Percentiles rank a stretch among this genome's conserved stretches.
phyloP scores from a whole-genome alignment of 164 flowering plant species.

The Cinnamomum chago region DNA sequence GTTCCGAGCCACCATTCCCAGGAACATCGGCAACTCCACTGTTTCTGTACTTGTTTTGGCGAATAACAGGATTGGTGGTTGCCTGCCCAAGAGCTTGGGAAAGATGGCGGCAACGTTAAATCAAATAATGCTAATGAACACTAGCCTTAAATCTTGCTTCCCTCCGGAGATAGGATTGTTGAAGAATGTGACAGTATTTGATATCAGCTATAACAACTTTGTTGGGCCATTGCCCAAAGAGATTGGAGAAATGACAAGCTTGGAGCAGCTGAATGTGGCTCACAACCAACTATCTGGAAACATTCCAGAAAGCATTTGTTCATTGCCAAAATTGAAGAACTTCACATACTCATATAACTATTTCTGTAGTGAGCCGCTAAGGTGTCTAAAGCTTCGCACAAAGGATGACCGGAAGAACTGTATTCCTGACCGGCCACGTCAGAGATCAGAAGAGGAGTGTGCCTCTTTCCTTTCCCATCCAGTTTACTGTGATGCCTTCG shows the following conservation, averaged over 20 bases:
- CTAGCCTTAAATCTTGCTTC: conserved; percentile 54
- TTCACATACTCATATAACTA: conserved; percentile 72
- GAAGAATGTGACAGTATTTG: conserved; percentile 59
- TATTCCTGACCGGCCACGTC: conserved; percentile 34
- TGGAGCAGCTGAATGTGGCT: conserved; percentile 73
- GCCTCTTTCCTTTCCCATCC: conserved; percentile 38
- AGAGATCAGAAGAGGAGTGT: conserved; percentile 50
- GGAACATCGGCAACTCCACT: conserved; percentile 70
- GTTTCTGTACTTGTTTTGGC: conserved; percentile 70
- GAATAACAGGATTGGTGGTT: conserved; percentile 66
- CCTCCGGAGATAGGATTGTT: conserved; percentile 56
- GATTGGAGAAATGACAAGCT: conserved; percentile 43
- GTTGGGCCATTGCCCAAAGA: conserved; percentile 47
- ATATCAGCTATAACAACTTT: conserved; percentile 61
- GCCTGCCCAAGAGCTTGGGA: conserved; percentile 64
- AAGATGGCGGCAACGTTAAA: conserved; percentile 57
- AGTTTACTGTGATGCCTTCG: conserved; percentile 36
- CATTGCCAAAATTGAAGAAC: conserved; percentile 51
- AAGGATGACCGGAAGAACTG: conserved; percentile 43
- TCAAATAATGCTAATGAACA: conserved; percentile 62
- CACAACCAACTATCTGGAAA: conserved; percentile 60
- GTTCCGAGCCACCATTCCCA: conserved; percentile 51
- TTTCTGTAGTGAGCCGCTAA: conserved; percentile 55
- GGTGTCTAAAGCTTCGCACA: conserved; percentile 22
- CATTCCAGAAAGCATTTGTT: conserved; percentile 48